Evolutionary conservation across 805 yeast species (phyloP), one percentile per base, ranked within the genome.

Genomic region (Sugiyamaella americana): DNA sequence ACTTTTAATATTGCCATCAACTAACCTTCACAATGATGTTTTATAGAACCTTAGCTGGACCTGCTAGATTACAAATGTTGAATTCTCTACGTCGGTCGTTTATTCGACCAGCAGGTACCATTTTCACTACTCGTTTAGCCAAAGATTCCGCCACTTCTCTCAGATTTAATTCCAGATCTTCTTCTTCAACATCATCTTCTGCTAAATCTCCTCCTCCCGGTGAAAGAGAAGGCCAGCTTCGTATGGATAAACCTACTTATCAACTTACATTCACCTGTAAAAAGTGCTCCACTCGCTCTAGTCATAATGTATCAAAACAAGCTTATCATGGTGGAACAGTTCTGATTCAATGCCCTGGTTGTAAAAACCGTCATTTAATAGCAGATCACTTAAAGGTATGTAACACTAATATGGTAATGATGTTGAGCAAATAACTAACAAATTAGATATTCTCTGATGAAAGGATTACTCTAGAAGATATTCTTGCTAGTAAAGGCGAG

Each of bases 261-360:
- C 83, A 87, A 83, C 75, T 91, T 19, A 91, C 95, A 0, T 89
- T 91, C 67, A 91, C 96, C 0, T 91, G 98, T 67, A 91, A 88
- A 62, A 78, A 79, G 54, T 91, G 98, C 66, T 74, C 78, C 40
- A 77, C 84, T 2, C 70, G 97, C 47, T 87, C 96, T 0, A 79
- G 88, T 3, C 98, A 91, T 60, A 75, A 82, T n/a, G 83, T 91
- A 59, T 84, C 96, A 4, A 89, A 89, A 55, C 98, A 91, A 65
- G 89, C 96, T 0, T 91, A 91, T 62, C 78, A 82, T 11, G 69
- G 72, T 6, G 98, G 98, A 1, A 82, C 96, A 0, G 95, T 91
- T 2, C 67, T 87, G 43, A 83, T 91, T 20, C 87, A 87, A 58
- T 91, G 98, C 62, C 98, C 98, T 0, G 85, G 88, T 13, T 91